A percentile compares a stretch with the other conserved stretches of the same genome.
phyloP scores from a whole-genome alignment of 2,329 filamentous ascomycete genomes.

The Trichophyton equinum region DNA sequence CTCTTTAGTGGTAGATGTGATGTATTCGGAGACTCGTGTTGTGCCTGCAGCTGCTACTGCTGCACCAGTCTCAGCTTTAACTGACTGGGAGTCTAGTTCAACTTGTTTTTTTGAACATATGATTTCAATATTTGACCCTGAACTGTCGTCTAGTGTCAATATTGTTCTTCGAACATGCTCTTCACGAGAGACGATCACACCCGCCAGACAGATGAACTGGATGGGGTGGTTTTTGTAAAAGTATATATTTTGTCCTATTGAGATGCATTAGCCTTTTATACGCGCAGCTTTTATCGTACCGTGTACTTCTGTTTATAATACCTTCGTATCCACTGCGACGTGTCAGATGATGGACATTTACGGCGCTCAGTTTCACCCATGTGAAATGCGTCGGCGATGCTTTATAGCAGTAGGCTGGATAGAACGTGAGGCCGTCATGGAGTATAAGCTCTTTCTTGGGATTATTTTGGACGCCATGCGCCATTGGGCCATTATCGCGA shows the following conservation, averaged over 20 bases:
- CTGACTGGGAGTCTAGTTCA: conserved; percentile 17
- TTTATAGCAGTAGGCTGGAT: conserved; percentile 48
- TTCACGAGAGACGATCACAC: conserved; percentile 52
- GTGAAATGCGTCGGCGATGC: conserved; percentile 48
- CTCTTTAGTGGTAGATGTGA: conserved; percentile 17
- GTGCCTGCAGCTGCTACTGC: neutral
- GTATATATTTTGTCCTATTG: conserved; percentile 42
- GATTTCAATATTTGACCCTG: conserved; percentile 46
- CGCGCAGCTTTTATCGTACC: neutral
- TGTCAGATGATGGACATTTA: conserved; percentile 43
- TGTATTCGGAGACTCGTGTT: neutral
- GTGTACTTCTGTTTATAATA: conserved; percentile 17
- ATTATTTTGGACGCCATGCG: neutral
- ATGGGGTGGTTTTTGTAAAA: conserved; percentile 65
- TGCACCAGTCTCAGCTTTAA: neutral
- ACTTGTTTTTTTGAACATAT: conserved; percentile 31
- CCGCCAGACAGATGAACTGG: conserved; percentile 59
- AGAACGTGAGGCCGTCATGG: conserved; percentile 28
- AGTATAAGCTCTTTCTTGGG: neutral
- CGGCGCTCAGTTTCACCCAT: conserved; percentile 50
- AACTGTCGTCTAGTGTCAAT: conserved; percentile 49
- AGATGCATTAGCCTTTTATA: neutral
- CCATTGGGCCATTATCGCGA: conserved; percentile 1
- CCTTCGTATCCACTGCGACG: conserved; percentile 40
- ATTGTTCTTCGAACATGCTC: conserved; percentile 42